Evolutionary conservation across 352 stramenopile genomes (phyloP).

Genomic region (Phytophthora lateralis): DNA sequence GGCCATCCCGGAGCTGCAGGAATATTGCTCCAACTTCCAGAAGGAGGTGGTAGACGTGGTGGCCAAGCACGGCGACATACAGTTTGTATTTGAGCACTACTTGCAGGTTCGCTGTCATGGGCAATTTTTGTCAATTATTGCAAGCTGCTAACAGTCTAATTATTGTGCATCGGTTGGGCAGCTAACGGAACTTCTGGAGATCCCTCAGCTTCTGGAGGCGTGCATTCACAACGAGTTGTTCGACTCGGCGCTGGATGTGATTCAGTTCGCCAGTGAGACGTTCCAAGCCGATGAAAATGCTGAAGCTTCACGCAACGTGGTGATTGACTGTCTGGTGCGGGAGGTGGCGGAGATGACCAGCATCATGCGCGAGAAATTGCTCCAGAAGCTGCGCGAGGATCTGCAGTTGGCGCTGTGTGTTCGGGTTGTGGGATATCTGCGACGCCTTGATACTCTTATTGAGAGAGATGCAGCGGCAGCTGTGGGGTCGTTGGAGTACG

Average conservation of each 20-base stretch:
- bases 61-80: slow-evolving; percentile 79
- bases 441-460: slow-evolving; percentile 67
- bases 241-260: slow-evolving; percentile 96
- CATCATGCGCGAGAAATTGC: slow-evolving; percentile 69
- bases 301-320: slow-evolving; percentile 46
- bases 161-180: slow-evolving; percentile 31
- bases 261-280: slow-evolving; percentile 89
- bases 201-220: slow-evolving; percentile 97
- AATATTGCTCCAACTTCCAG: slow-evolving; percentile 58
- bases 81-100: slow-evolving; percentile 92
- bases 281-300: slow-evolving; percentile 49
- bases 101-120: slow-evolving; percentile 47
- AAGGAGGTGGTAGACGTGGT: slow-evolving; percentile 61
- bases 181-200: slow-evolving; percentile 97
- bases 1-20: slow-evolving; percentile 61
- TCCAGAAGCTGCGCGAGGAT: slow-evolving; percentile 86
- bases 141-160: slow-evolving; percentile 8
- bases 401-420: slow-evolving; percentile 83
- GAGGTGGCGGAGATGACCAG: slow-evolving; percentile 74
- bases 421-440: slow-evolving; percentile 78
- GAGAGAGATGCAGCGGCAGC: slow-evolving; percentile 10
- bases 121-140: slow-evolving; percentile 10
- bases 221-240: slow-evolving; percentile 97
- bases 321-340: slow-evolving; percentile 67
- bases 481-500: slow-evolving; percentile 62